Percentiles rank a stretch among this genome's conserved stretches.
phyloP scores from a whole-genome alignment of 2,329 filamentous ascomycete species.

The Fusarium chlamydosporum region DNA sequence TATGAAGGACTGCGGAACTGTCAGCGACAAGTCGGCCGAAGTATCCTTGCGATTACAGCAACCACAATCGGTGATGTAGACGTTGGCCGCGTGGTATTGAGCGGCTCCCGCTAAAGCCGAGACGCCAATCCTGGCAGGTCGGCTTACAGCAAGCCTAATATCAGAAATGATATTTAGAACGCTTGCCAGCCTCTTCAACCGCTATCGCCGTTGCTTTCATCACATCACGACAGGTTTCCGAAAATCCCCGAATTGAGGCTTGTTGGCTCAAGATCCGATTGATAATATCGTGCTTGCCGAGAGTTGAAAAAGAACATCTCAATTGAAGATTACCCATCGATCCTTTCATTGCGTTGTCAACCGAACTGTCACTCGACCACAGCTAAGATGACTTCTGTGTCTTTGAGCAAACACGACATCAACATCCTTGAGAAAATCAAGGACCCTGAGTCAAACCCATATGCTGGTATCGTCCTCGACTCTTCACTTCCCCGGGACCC shows the following conservation, averaged over 20 bases:
- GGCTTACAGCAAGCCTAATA: constrained; percentile 28
- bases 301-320: constrained; percentile 9
- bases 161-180: constrained; percentile 39
- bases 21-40: constrained; percentile 38
- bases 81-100: constrained; percentile 17
- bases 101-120: constrained; percentile 43
- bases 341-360: constrained; percentile 7
- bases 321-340: constrained; percentile 7
- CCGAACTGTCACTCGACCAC: constrained; percentile 16
- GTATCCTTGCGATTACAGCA: constrained; percentile 20
- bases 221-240: constrained; percentile 19
- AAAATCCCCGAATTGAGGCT: constrained; percentile 18
- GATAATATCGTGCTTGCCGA: constrained; percentile 3
- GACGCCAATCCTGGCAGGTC: constrained; percentile 19
- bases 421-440: constrained; percentile 76
- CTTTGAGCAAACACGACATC: constrained; percentile 71
- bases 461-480: constrained; percentile 68
- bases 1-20: constrained; percentile 42
- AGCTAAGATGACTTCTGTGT: constrained; percentile 61
- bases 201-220: constrained; percentile 22
- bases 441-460: constrained; percentile 74
- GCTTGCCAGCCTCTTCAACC: constrained; percentile 17
- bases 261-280: constrained; percentile 2
- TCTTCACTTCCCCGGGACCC: constrained; percentile 69
- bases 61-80: constrained; percentile 25